Evolutionary conservation across 768 basidiomycete species (phyloP).

Genomic region (Inosperma sp.): DNA sequence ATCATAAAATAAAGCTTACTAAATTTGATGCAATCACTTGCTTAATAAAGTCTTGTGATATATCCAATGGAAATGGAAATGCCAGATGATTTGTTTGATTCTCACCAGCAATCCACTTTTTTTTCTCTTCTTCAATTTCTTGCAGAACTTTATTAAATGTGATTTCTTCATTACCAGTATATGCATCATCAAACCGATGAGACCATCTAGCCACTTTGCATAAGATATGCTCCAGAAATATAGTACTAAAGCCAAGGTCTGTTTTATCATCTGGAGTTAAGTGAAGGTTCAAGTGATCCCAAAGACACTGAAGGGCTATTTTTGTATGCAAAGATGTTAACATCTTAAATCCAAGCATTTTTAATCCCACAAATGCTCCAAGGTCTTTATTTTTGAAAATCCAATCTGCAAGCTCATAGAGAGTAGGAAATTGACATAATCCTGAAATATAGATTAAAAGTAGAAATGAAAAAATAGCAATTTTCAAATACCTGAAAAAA

Average conservation of each 20-base stretch:
- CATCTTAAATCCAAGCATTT: background rate
- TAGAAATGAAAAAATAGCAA: too few species aligned
- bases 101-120: constrained; percentile 3
- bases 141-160: background rate
- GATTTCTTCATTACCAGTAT: background rate
- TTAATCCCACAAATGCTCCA: background rate
- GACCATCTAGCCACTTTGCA: background rate
- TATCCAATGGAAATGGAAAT: too few species aligned
- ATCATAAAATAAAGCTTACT: too few species aligned
- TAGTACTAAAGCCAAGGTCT: background rate
- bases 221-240: background rate
- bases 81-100: background rate
- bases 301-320: background rate
- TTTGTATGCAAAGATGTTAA: too few species aligned
- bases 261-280: background rate
- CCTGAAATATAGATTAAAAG: too few species aligned
- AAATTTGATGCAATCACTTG: too few species aligned
- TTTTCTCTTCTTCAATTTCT: background rate
- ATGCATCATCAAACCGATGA: background rate
- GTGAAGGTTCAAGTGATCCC: background rate
- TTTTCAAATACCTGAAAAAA: background rate
- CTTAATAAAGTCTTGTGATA: too few species aligned
- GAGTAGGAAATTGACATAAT: background rate
- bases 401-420: background rate
- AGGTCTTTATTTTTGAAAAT: background rate